phyloP scores from a whole-genome alignment of 257 asterid genomes.

The Solanum medicagineum region DNA sequence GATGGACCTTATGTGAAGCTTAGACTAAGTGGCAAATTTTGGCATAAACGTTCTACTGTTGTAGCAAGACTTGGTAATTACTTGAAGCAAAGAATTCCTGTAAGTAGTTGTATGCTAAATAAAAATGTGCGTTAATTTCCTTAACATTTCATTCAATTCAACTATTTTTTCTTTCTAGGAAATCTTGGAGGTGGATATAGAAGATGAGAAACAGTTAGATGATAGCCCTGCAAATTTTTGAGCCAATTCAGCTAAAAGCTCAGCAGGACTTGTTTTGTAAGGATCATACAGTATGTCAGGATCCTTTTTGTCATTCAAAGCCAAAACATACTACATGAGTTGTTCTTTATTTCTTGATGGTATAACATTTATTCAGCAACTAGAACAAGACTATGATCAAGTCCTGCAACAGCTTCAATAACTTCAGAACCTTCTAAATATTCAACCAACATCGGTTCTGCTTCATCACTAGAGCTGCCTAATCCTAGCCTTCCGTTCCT shows the following conservation, averaged over 20 bases:
- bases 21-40: conserved; percentile 66
- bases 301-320: not conserved
- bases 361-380: conserved; percentile 19
- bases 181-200: conserved; percentile 89
- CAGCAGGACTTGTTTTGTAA: not conserved
- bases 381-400: conserved; percentile 75
- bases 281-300: not conserved
- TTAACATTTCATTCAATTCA: no score
- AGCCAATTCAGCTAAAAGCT: not conserved
- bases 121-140: not conserved
- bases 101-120: conserved; percentile 6
- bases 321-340: not conserved
- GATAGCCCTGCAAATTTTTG: conserved; percentile 85
- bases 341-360: not conserved
- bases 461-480: conserved; percentile 73
- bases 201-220: conserved; percentile 91
- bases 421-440: conserved; percentile 46
- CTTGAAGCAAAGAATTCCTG: conserved; percentile 92
- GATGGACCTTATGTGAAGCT: conserved; percentile 93
- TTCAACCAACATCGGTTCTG: conserved; percentile 57
- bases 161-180: conserved; percentile 27
- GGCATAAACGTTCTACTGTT: conserved; percentile 70
- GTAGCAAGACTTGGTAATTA: conserved; percentile 82
- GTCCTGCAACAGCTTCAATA: conserved; percentile 75
- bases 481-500: conserved; percentile 83